Percentiles rank a stretch among this genome's conserved stretches.
These are phyloP conservation scores for Baeospora myosura DNA, from an alignment of 1,284 basidiomycete genomes.

Conservation along the genomic window DNA sequence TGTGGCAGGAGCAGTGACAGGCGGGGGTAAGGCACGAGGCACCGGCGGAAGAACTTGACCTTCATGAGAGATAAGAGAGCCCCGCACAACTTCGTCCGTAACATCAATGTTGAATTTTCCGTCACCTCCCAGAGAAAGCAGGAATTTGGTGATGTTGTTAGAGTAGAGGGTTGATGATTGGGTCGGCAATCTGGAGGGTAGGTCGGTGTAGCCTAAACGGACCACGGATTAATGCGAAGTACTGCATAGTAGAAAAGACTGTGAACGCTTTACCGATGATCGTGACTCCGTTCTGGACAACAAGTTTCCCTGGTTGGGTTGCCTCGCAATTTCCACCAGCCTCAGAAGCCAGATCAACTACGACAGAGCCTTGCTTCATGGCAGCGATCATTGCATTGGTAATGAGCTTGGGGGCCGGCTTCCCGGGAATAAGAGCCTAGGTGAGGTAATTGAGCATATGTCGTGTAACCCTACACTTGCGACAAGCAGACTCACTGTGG, in stretches of 20 bases:
- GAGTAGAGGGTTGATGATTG: conserved; percentile 84
- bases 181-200: conserved; percentile 77
- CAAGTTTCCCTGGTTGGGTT: conserved; percentile 67
- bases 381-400: conserved; percentile 75
- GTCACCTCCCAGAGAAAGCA: conserved; percentile 68
- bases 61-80: conserved; percentile 68
- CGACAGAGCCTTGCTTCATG: conserved; percentile 83
- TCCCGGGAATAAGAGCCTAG: conserved; percentile 75
- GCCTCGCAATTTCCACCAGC: conserved; percentile 79
- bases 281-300: conserved; percentile 65
- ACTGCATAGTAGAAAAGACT: not conserved
- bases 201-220: conserved; percentile 65
- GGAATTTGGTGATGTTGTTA: conserved; percentile 84
- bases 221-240: conserved; percentile 5
- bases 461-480: not conserved
- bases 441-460: conserved; percentile 1
- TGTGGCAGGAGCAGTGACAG: conserved; percentile 38
- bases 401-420: conserved; percentile 77
- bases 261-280: conserved; percentile 53
- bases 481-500: conserved; percentile 46
- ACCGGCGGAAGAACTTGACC: conserved; percentile 60
- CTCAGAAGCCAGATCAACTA: conserved; percentile 81
- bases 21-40: conserved; percentile 56
- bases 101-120: conserved; percentile 61
- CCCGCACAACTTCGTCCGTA: conserved; percentile 76